These are phyloP conservation scores for Tolypocladium capitatum DNA, from an alignment of 2,329 filamentous ascomycete genomes.

Conservation along the genomic window DNA sequence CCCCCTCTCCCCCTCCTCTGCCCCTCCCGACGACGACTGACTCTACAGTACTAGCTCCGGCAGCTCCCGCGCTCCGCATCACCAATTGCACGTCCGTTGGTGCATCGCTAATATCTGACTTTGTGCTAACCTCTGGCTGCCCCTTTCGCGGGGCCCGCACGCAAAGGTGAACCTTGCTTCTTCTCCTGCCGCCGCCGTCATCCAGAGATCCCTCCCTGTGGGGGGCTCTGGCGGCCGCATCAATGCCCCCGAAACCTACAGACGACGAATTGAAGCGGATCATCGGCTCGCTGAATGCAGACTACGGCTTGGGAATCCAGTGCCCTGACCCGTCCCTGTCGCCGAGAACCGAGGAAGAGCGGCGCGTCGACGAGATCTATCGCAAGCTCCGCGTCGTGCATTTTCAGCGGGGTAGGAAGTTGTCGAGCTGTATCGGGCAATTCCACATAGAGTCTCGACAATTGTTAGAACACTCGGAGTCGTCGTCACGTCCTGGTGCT, in stretches of 20 bases:
- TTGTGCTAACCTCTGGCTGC: too few species aligned
- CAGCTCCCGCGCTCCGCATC: neutral
- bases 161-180: neutral
- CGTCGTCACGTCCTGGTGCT: too few species aligned
- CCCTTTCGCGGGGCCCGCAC: neutral
- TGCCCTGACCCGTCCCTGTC: slow-evolving; percentile 11
- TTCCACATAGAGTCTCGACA: slow-evolving; percentile 7
- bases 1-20: too few species aligned
- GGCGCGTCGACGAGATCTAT: slow-evolving; percentile 11
- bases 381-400: slow-evolving; percentile 8
- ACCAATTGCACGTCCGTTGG: neutral
- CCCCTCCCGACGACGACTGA: too few species aligned
- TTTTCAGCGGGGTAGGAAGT: slow-evolving; percentile 6
- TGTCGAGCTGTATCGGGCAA: slow-evolving; percentile 9
- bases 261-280: slow-evolving; percentile 9
- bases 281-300: slow-evolving; percentile 12
- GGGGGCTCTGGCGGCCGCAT: neutral
- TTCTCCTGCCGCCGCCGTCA: neutral
- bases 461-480: neutral
- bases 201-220: neutral
- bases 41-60: too few species aligned
- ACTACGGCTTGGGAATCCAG: slow-evolving; percentile 12
- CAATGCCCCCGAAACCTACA: neutral
- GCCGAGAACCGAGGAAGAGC: slow-evolving; percentile 13
- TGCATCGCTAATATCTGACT: too few species aligned